Conservation (phyloP, 495 filamentous ascomycete genomes). For the Staphylotrichum tortipilum region DNA sequence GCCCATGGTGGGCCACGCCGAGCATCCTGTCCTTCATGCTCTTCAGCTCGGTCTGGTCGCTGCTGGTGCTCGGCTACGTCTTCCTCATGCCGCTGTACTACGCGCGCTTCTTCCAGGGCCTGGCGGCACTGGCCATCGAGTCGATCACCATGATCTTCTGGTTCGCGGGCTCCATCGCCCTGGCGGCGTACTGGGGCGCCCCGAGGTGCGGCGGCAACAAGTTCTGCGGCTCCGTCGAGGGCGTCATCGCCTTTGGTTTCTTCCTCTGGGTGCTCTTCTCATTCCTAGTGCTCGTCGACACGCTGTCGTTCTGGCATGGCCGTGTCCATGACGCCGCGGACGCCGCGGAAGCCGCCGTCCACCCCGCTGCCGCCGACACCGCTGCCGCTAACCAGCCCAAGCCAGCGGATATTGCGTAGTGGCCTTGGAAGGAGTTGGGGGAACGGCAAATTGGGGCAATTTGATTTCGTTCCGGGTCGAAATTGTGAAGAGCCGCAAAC, state of each 20-base stretch:
- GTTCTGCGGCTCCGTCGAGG: slow-evolving; percentile 33
- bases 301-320: slow-evolving; percentile 22
- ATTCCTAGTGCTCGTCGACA: slow-evolving; percentile 30
- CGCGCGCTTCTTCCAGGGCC: slow-evolving; percentile 48
- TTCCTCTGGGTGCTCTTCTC: slow-evolving; percentile 37
- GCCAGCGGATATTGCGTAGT: slow-evolving; percentile 25
- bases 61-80: slow-evolving; percentile 60
- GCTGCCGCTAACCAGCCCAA: slow-evolving; percentile 15
- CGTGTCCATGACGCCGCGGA: slow-evolving; percentile 24
- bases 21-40: slow-evolving; percentile 59
- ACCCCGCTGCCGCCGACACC: too few relatives aligned
- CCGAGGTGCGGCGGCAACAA: slow-evolving; percentile 23
- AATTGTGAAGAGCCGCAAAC: too few relatives aligned
- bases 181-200: slow-evolving; percentile 52
- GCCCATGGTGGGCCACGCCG: slow-evolving; percentile 29
- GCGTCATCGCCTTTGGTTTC: slow-evolving; percentile 40
- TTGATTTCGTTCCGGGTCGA: too few relatives aligned
- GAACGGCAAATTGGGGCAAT: neutral
- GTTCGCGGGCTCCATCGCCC: slow-evolving; percentile 74
- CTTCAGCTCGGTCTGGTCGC: slow-evolving; percentile 64
- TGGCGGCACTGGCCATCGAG: slow-evolving; percentile 57
- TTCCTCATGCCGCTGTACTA: slow-evolving; percentile 52
- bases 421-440: neutral
- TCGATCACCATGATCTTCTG: slow-evolving; percentile 74
- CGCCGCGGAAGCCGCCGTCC: too few relatives aligned